Evolutionary conservation across 2,329 filamentous ascomycete genomes (phyloP), one percentile per base, ranked within the genome.

Genomic region (Paradendryphiella salina): DNA sequence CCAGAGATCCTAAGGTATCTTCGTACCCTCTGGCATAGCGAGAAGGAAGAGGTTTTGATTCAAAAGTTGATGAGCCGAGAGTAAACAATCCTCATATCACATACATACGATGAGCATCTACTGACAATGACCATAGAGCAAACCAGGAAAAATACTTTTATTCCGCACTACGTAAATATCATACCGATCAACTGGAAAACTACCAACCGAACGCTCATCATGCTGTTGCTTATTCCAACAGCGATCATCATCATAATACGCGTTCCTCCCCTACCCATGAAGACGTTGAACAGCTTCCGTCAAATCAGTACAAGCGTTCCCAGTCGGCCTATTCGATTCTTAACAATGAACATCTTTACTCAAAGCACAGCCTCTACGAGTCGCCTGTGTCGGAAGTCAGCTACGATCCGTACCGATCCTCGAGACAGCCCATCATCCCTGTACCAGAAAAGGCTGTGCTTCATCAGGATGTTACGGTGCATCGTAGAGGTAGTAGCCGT

Each of bases 141-240:
- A 97, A 96, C 58, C 90, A 96, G 47, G 91, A 96, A 69, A 96
- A 96, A 67, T 82, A 93, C 60, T 96, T 97, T 73, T 99, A 97
- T 73, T 88, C 85, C 73, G 82, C 95, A 15, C 81, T 99, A 6
- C 76, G 87, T 58, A 88, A 87, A 70, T 95, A 96, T 70, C 84
- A 89, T 36, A 86, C 96, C 57, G 85, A 90, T 56, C 87, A 94
- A 61, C 74, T 96, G 1, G 92, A 97, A 69, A 89, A 96, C 66
- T 97, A 94, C 67, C 76, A 80, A 46, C 87, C 87, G 52, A 85
- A 86, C 23, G 83, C 88, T 17, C 77, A 76, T 45, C 77, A 76
- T 52, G 68, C 70, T 28, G 72, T 96, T 47, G 84, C 84, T n/a
- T 88, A 94, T 67, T 96, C 93, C 0, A 82, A 87, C 48, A 96